phyloP scores from a whole-genome alignment of 345 rosid genomes.

The Arabis hirsuta region DNA sequence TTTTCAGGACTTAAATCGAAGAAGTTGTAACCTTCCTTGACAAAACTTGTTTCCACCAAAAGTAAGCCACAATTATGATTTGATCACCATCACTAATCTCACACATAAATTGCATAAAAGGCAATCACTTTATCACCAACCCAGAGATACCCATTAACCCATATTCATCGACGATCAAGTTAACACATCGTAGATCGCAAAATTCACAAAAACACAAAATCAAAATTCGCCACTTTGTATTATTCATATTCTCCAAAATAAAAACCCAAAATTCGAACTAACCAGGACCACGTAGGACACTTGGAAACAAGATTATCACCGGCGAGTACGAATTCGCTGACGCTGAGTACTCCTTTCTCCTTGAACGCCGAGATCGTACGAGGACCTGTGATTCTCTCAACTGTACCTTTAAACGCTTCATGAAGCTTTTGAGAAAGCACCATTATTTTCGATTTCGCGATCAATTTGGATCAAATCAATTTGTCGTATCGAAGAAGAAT shows the following conservation, averaged over 20 bases:
- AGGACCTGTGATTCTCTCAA: slow-evolving; percentile 86
- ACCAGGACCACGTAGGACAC: slow-evolving; percentile 99
- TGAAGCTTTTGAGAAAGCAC: slow-evolving; percentile 80
- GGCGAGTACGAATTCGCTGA: slow-evolving; percentile 82
- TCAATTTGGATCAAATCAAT: slow-evolving; percentile 17
- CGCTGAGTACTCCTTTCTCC: slow-evolving; percentile 98
- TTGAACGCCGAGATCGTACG: slow-evolving; percentile 96
- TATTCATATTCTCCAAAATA: neutral
- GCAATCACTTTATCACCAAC: slow-evolving; percentile 7
- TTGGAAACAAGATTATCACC: slow-evolving; percentile 98
- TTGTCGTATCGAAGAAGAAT: slow-evolving; percentile 22
- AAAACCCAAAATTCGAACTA: slow-evolving; percentile 24
- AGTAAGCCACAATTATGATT: slow-evolving; percentile 3
- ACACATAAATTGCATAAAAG: slow-evolving; percentile 10
- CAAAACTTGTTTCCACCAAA: neutral
- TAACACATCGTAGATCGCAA: slow-evolving; percentile 3
- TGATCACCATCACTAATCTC: slow-evolving; percentile 32
- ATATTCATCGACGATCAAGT: slow-evolving; percentile 17
- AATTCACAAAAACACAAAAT: neutral
- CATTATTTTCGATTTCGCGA: slow-evolving; percentile 43
- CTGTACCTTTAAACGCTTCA: slow-evolving; percentile 91
- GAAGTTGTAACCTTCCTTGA: neutral
- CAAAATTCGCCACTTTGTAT: neutral
- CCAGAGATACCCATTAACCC: slow-evolving; percentile 17
- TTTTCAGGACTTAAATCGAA: too few species aligned